phyloP scores from a whole-genome alignment of 2,329 filamentous ascomycete species.

The Grosmannia clavigera region DNA sequence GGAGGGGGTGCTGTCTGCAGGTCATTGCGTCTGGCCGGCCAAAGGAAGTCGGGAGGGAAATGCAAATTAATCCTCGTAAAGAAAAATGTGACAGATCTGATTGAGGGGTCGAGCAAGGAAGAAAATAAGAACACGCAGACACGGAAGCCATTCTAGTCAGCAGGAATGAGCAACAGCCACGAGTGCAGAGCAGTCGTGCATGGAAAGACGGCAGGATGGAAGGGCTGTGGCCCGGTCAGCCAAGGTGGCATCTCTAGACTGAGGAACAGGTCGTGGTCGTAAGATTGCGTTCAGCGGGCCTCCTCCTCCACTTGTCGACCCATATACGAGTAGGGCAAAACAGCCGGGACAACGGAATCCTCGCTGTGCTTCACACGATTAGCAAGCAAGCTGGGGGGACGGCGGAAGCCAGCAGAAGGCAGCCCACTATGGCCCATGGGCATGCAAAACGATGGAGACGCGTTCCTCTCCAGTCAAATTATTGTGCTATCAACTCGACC shows the following conservation, averaged over 20 bases:
- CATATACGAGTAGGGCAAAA: background rate
- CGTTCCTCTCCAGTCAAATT: background rate
- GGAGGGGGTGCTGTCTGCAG: conserved; percentile 1
- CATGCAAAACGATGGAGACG: background rate
- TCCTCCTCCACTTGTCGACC: background rate
- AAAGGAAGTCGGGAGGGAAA: background rate
- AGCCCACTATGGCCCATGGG: background rate
- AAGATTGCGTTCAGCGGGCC: background rate
- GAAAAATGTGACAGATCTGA: conserved; percentile 7
- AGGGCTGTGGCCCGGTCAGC: background rate
- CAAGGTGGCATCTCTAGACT: background rate
- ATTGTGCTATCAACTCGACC: background rate
- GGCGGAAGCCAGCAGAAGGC: background rate
- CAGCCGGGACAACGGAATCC: background rate
- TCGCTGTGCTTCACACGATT: background rate
- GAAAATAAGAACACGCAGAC: background rate
- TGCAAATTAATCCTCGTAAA: background rate
- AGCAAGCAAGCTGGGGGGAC: background rate
- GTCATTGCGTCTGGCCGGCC: conserved; percentile 2
- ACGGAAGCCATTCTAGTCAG: background rate
- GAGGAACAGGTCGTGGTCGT: background rate
- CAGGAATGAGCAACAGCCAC: background rate
- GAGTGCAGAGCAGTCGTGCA: background rate
- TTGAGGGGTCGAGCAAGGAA: background rate
- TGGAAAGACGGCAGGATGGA: background rate